Percentiles rank a stretch among this genome's conserved stretches.
These are phyloP conservation scores for Suhomyces bribrorum DNA, from an alignment of 1,139 yeast species.

Conservation along the genomic window DNA sequence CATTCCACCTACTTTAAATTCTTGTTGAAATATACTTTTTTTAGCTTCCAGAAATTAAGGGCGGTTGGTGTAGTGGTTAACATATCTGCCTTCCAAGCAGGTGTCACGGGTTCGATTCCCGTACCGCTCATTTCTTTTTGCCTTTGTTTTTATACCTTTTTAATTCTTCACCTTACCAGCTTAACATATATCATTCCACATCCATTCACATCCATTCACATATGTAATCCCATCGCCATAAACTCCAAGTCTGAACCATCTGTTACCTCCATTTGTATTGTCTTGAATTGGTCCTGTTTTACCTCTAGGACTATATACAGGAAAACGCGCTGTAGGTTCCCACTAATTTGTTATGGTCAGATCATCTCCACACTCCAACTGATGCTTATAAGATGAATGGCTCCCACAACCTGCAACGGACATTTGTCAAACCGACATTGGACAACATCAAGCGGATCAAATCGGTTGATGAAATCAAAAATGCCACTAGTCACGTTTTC, in stretches of 20 bases:
- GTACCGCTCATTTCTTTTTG: slow-evolving; percentile 59
- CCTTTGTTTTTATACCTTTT: background rate
- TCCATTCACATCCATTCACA: too few species aligned
- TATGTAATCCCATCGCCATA: background rate
- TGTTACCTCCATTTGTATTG: background rate
- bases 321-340: slow-evolving; percentile 1
- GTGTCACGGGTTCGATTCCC: slow-evolving; percentile 84
- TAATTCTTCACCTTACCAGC: too few species aligned
- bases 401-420: background rate
- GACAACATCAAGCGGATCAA: slow-evolving; percentile 25
- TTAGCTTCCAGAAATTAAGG: slow-evolving; percentile 22
- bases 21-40: too few species aligned
- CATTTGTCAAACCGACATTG: slow-evolving; percentile 15
- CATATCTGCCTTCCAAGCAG: slow-evolving; percentile 76
- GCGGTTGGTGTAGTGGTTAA: slow-evolving; percentile 57
- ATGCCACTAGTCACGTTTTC: slow-evolving; percentile 66
- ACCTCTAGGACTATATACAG: background rate
- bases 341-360: slow-evolving; percentile 2
- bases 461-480: slow-evolving; percentile 29
- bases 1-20: too few species aligned
- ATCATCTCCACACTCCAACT: slow-evolving; percentile 4
- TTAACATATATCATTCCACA: too few species aligned
- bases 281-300: background rate
- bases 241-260: background rate
- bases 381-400: slow-evolving; percentile 3